Evolutionary conservation across 768 basidiomycete species (phyloP).

Genomic region (Kondoa subrosea): DNA sequence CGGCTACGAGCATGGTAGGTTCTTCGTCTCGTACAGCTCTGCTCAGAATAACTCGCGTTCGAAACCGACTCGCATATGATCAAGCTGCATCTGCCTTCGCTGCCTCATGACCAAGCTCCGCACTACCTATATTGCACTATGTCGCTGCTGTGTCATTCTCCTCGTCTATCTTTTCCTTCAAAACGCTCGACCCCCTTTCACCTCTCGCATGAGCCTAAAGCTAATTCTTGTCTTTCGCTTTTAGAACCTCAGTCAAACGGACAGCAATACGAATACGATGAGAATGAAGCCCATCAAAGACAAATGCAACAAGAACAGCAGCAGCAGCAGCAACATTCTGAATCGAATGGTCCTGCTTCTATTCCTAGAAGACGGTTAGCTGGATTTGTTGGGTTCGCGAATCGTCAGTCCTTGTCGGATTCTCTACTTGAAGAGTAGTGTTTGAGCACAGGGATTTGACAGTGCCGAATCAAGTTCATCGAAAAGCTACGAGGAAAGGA

Average conservation of each 20-base stretch:
- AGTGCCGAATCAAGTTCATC: conserved; percentile 94
- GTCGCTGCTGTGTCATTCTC: neutral
- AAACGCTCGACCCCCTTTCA: neutral
- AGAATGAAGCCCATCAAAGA: neutral
- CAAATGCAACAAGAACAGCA: neutral
- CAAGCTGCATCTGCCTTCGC: no score
- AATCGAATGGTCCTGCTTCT: no score
- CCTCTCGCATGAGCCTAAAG: neutral
- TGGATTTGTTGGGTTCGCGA: neutral
- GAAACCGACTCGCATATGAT: no score
- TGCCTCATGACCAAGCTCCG: no score
- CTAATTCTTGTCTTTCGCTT: neutral
- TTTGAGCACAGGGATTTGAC: neutral
- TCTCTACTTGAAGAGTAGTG: no score
- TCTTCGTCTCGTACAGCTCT: neutral
- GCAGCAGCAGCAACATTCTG: neutral
- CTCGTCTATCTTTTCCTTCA: no score
- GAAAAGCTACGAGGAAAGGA: conserved; percentile 92
- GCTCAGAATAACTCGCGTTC: no score
- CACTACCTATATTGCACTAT: neutral
- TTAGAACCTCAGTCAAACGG: neutral
- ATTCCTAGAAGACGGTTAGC: neutral
- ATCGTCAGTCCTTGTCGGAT: neutral
- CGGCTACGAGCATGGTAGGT: neutral
- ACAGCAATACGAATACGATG: neutral